A percentile compares a stretch with the other conserved stretches of the same genome.
phyloP scores from a whole-genome alignment of 2,329 filamentous ascomycete species.

The Fusarium sp. region DNA sequence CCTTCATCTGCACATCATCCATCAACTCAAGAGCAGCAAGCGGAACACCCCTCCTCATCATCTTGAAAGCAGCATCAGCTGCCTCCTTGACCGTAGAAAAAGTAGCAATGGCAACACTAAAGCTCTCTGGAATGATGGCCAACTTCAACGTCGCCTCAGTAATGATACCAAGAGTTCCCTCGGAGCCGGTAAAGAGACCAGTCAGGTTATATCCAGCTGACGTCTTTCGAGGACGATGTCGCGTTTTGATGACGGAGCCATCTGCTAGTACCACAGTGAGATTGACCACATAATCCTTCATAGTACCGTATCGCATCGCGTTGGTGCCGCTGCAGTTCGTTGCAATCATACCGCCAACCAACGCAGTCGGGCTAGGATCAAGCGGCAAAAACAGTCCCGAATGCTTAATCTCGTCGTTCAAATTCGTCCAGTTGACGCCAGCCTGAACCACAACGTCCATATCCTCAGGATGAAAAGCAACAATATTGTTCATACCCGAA shows the following conservation, averaged over 20 bases:
- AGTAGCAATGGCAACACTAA: conserved; percentile 73
- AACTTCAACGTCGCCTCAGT: conserved; percentile 79
- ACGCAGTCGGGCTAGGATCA: conserved; percentile 73
- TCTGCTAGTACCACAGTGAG: conserved; percentile 78
- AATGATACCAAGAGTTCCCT: conserved; percentile 78
- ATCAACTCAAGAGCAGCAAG: conserved; percentile 76
- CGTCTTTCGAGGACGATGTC: conserved; percentile 74
- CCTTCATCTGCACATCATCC: conserved; percentile 74
- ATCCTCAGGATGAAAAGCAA: conserved; percentile 73
- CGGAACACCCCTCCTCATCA: conserved; percentile 74
- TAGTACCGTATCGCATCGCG: conserved; percentile 75
- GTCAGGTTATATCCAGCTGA: conserved; percentile 80
- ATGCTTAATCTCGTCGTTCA: conserved; percentile 73
- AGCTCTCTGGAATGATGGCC: conserved; percentile 71
- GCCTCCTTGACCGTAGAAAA: conserved; percentile 72
- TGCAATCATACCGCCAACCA: conserved; percentile 71
- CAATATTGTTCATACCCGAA: conserved; percentile 73
- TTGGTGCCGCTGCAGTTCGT: conserved; percentile 76
- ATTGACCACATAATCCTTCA: conserved; percentile 82
- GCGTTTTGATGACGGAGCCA: conserved; percentile 74
- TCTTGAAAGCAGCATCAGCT: conserved; percentile 71
- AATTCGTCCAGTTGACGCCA: conserved; percentile 74
- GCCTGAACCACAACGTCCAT: conserved; percentile 81
- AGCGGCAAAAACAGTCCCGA: conserved; percentile 76
- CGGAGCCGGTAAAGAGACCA: conserved; percentile 75